phyloP scores from a whole-genome alignment of 2,329 filamentous ascomycete species.

The Colletotrichum truncatum region DNA sequence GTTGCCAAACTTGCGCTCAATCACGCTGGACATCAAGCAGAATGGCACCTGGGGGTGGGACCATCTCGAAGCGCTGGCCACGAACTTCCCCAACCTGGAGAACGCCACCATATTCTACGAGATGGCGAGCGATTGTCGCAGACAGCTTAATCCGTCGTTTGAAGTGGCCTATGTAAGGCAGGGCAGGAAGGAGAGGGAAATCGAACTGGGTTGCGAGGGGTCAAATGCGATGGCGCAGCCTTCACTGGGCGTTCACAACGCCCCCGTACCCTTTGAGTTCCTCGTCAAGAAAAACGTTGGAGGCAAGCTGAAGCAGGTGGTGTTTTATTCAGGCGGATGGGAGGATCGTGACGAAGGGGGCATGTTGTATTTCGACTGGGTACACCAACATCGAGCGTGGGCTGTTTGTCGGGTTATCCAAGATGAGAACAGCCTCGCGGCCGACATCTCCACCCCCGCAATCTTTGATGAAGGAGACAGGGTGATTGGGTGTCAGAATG shows the following conservation, averaged over 20 bases:
- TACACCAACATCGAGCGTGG: not conserved
- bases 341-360: conserved; percentile 2
- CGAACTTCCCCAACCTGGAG: conserved; percentile 1
- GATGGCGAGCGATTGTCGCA: conserved; percentile 10
- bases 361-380: not conserved
- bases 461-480: not conserved
- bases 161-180: not conserved
- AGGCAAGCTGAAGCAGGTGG: not conserved
- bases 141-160: not conserved
- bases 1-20: not conserved
- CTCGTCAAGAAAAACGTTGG: not conserved
- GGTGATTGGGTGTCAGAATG: not conserved
- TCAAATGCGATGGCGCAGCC: not conserved
- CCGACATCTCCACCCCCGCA: not conserved
- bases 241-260: not conserved
- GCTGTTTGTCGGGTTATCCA: not conserved
- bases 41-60: conserved; percentile 2
- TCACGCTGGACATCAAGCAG: conserved; percentile 22
- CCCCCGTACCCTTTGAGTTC: not conserved
- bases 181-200: not conserved
- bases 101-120: conserved; percentile 17
- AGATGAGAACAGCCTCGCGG: not conserved
- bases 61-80: conserved; percentile 9
- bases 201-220: not conserved
- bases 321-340: conserved; percentile 11